A percentile compares a stretch with the other conserved stretches of the same genome.
Evolutionary conservation across 441 rosid genomes (phyloP).

Genomic region (Croton laevigatus): DNA sequence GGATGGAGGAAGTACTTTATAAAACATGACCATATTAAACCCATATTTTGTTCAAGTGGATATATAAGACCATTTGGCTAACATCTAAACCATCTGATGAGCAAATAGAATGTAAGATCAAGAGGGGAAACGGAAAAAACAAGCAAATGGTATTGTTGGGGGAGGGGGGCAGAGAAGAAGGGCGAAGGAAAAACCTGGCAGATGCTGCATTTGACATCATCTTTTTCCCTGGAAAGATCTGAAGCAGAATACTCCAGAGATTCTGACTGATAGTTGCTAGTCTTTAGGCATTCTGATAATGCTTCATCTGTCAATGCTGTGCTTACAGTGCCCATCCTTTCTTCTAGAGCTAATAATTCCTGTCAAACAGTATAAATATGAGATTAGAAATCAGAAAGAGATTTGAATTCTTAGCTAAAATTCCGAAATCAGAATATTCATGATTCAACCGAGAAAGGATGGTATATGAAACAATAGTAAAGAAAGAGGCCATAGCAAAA

Average conservation of each 20-base stretch:
- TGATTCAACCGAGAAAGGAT: not conserved
- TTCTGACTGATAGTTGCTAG: constrained; percentile 42
- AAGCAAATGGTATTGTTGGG: constrained; percentile 2
- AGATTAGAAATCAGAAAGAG: not conserved
- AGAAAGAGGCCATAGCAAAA: not conserved
- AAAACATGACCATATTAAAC: not conserved
- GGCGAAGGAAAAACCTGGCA: constrained; percentile 73
- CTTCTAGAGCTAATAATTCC: constrained; percentile 94
- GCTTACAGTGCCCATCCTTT: constrained; percentile 92
- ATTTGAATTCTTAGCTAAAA: not conserved
- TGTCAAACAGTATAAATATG: constrained; percentile 29
- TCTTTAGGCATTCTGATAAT: constrained; percentile 57
- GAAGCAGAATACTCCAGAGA: constrained; percentile 28
- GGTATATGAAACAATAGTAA: not conserved
- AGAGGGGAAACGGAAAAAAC: not conserved
- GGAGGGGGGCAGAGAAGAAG: too few species aligned
- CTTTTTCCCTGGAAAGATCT: constrained; percentile 29
- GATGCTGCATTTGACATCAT: constrained; percentile 76
- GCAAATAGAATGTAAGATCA: not conserved
- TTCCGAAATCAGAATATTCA: not conserved
- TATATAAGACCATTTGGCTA: not conserved
- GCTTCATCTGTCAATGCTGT: constrained; percentile 89
- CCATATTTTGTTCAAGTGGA: not conserved
- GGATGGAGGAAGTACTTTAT: too few species aligned
- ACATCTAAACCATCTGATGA: not conserved